Evolutionary conservation across 2,329 filamentous ascomycete species (phyloP), one percentile per base, ranked within the genome.

Genomic region (Colletotrichum tropicicola): DNA sequence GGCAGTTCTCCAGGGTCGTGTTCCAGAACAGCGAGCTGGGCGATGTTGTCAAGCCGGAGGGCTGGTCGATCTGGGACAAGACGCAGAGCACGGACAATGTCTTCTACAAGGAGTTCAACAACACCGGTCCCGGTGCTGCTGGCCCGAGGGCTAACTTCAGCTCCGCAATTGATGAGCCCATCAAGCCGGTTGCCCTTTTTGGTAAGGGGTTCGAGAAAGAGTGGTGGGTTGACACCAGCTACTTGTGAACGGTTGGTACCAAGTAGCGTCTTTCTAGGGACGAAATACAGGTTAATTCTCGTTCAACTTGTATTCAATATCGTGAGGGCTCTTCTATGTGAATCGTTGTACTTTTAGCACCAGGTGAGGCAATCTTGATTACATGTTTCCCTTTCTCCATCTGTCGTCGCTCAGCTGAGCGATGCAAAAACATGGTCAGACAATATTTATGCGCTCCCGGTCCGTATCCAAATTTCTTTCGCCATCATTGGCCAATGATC

Each of bases 31-130:
- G 81, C 6, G 69, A 69, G 6, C 70, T 89, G 59, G 75, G 76
- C 3, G 75, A 76, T 12, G 82, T 87, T 7, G 80, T 89, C 66
- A 85, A 85, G 61, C 65, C 74, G 3, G 77, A 77, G 3, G 86
- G 86, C 1, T 88, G 86, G 85, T 71, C 73, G 6, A 69, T 74
- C 23, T 88, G 86, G 86, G 52, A 69, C 7, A 19, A 37, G 3
- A 32, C 25, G 2, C 76, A 76, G 32, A 74, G 67, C 21, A 87
- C 83, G 1, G 79, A 78, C 10, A 69, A 83, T 59, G 82, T 87
- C 4, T 74, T 74, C n/a, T 87, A 83, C 60, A 78, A 75, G 13
- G 87, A 88, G 73, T 87, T 80, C 68, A 74, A 69, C 12, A 88
- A 89, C 70, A 80, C 77, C 6, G 86, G 87, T 1, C 71, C 73